Evolutionary conservation across 2,329 filamentous ascomycete genomes (phyloP).

Genomic region (Aspergillus tamarii): DNA sequence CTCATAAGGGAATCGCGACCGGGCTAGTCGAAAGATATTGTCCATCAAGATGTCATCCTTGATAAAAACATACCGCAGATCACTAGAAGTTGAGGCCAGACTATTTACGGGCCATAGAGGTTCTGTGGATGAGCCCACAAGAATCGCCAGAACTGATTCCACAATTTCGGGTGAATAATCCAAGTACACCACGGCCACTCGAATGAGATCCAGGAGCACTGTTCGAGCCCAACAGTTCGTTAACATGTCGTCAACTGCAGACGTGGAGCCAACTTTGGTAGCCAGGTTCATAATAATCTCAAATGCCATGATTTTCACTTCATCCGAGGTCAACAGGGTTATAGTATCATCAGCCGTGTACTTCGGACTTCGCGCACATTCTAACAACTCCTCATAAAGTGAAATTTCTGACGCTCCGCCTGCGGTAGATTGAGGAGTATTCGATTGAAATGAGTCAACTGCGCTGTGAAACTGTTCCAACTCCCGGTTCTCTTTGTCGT

Average conservation of each 20-base stretch:
- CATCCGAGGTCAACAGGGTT: conserved; percentile 49
- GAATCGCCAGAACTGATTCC: conserved; percentile 64
- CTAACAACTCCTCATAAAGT: conserved; percentile 53
- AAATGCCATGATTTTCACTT: conserved; percentile 52
- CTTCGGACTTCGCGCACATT: conserved; percentile 44
- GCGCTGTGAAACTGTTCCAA: conserved; percentile 46
- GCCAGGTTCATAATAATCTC: conserved; percentile 51
- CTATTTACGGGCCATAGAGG: conserved; percentile 22
- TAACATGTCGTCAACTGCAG: conserved; percentile 54
- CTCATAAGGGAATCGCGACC: conserved; percentile 83
- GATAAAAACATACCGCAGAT: conserved; percentile 57
- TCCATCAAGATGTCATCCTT: conserved; percentile 61
- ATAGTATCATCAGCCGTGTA: conserved; percentile 52
- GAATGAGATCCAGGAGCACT: conserved; percentile 71
- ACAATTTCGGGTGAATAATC: conserved; percentile 75
- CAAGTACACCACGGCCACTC: conserved; percentile 66
- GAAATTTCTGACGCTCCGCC: conserved; percentile 40
- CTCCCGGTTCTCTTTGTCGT: conserved; percentile 60
- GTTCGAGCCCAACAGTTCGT: conserved; percentile 66
- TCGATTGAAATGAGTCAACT: conserved; percentile 44
- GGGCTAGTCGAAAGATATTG: conserved; percentile 67
- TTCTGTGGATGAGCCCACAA: conserved; percentile 51
- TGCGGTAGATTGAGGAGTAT: conserved; percentile 35
- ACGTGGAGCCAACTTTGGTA: conserved; percentile 49
- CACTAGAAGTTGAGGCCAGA: conserved; percentile 27